Percentiles rank a stretch among this genome's conserved stretches.
Conservation (phyloP, 2,329 filamentous ascomycete species). For the Trichophaea hybrida region DNA sequence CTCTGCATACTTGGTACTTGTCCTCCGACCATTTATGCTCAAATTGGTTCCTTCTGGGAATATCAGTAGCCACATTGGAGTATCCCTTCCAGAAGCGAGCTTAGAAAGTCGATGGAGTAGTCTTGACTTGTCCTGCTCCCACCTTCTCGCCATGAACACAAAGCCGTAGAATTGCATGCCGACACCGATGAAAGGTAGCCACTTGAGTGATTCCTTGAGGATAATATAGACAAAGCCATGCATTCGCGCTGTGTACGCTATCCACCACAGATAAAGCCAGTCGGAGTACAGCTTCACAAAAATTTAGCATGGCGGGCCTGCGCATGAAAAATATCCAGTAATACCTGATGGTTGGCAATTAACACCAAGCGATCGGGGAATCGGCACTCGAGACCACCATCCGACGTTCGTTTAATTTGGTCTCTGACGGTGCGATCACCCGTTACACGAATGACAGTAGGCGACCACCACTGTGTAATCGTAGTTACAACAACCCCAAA, state of each 20-base stretch:
- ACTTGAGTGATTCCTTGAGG: slow-evolving; percentile 72
- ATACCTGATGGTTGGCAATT: slow-evolving; percentile 72
- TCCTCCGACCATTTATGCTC: slow-evolving; percentile 52
- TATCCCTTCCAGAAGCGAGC: slow-evolving; percentile 46
- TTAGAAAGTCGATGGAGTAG: slow-evolving; percentile 59
- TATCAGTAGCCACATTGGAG: slow-evolving; percentile 81
- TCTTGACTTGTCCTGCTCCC: slow-evolving; percentile 63
- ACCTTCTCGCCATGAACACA: slow-evolving; percentile 83
- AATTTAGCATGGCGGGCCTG: background rate
- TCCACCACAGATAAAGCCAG: slow-evolving; percentile 90
- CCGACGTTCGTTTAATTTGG: slow-evolving; percentile 53
- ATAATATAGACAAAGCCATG: slow-evolving; percentile 84
- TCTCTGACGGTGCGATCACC: slow-evolving; percentile 66
- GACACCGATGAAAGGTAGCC: slow-evolving; percentile 58
- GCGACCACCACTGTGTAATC: slow-evolving; percentile 78
- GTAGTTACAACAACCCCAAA: slow-evolving; percentile 67
- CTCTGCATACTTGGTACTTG: slow-evolving; percentile 60
- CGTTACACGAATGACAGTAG: slow-evolving; percentile 66
- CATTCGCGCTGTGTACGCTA: slow-evolving; percentile 70
- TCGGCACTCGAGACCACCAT: slow-evolving; percentile 60
- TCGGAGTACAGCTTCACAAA: slow-evolving; percentile 58
- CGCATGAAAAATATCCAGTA: background rate
- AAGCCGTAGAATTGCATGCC: slow-evolving; percentile 80
- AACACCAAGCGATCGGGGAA: slow-evolving; percentile 72
- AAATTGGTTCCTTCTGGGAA: slow-evolving; percentile 82